Conservation (phyloP, 2,329 filamentous ascomycete genomes). For the Boeremia lycopersici region DNA sequence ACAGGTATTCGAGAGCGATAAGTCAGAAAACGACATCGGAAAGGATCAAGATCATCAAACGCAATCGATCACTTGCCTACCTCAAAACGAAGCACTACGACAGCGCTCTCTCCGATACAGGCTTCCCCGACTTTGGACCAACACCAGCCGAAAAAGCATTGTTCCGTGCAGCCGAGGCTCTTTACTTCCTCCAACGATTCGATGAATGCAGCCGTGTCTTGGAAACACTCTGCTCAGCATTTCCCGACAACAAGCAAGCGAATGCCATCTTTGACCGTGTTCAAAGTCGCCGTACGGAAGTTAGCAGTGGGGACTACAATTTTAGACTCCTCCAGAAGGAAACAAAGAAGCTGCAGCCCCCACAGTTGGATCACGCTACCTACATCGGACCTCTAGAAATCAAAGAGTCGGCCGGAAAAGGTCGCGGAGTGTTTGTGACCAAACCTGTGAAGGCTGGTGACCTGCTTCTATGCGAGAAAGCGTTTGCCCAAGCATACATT, state of each 20-base stretch:
- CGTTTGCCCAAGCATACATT: slow-evolving; percentile 53
- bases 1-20: background rate
- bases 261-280: slow-evolving; percentile 20
- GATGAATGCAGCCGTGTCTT: slow-evolving; percentile 44
- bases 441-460: slow-evolving; percentile 46
- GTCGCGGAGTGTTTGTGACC: slow-evolving; percentile 59
- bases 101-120: slow-evolving; percentile 41
- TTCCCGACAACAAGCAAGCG: slow-evolving; percentile 44
- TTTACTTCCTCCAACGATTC: slow-evolving; percentile 51
- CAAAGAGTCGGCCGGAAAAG: slow-evolving; percentile 46
- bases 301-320: slow-evolving; percentile 47
- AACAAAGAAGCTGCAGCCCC: slow-evolving; percentile 48
- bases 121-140: slow-evolving; percentile 15
- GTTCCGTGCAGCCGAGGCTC: slow-evolving; percentile 52
- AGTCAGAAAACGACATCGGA: background rate
- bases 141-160: slow-evolving; percentile 49
- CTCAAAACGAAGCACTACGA: slow-evolving; percentile 45
- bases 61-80: slow-evolving; percentile 47
- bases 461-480: slow-evolving; percentile 57
- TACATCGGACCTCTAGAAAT: slow-evolving; percentile 53
- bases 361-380: slow-evolving; percentile 56
- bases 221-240: slow-evolving; percentile 29
- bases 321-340: slow-evolving; percentile 39
- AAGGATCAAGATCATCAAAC: slow-evolving; percentile 26
- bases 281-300: slow-evolving; percentile 39